Evolutionary conservation across 2,329 filamentous ascomycete species (phyloP), one percentile per base, ranked within the genome.

Genomic region (Colletotrichum sojae): DNA sequence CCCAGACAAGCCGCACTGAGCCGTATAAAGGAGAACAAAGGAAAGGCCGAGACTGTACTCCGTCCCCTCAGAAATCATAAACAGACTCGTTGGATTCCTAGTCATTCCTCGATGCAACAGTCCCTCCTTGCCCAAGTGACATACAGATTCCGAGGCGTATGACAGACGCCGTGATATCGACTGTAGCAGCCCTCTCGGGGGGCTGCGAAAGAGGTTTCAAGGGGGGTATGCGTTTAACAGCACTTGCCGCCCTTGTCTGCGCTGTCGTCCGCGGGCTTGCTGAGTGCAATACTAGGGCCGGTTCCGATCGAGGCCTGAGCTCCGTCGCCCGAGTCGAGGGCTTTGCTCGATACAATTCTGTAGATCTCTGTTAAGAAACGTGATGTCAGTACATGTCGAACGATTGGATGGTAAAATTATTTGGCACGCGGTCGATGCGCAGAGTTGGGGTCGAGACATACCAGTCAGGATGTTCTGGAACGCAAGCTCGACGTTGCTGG

Each of bases 391-490:
- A 39, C 22, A 27, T 27, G 18, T 36, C 8, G 16, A 45, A 20
- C 22, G 36, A 13, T 45, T 39, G 49, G 48, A 43, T 20, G 53
- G n/a, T 16, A 18, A 8, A 22, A 43, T 15, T 43, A 70, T 54
- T 73, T 71, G 45, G 39, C 22, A 48, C 46, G 62, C 20, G 43
- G 48, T 52, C 20, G 43, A 51, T 52, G 9, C 52, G 56, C 39
- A 22, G 45, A 43, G 22, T 8, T 31, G 22, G 48, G 49, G 51
- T 22, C 12, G 61, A 51, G n/a, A 27, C 40, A 31, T 88, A 98
- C 95, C 95, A 79, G 96, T 99, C 80, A 99, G 88, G 80, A 99
- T 99, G 84, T 98, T 98, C 86, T 99, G 95, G 90, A 99, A 98
- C 70, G 96, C 96, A 78, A 98, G 91, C 85, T 99, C 96, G 74